Percentiles rank a stretch among this genome's conserved stretches.
phyloP scores from a whole-genome alignment of 2,329 filamentous ascomycete species.

The Cladosporium halotolerans region DNA sequence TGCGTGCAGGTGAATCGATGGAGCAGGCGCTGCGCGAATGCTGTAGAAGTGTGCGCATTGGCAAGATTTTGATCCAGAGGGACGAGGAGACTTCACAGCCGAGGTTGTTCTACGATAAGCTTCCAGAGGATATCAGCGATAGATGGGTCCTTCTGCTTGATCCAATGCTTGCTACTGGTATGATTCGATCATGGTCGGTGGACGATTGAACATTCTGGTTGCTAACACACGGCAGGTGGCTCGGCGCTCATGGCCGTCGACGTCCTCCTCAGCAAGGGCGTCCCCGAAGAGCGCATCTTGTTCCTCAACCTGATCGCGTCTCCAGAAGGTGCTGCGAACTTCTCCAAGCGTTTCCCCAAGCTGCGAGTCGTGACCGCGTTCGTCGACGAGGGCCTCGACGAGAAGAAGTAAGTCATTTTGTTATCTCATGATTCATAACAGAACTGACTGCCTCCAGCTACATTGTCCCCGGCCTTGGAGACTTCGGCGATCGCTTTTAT shows the following conservation, averaged over 20 bases:
- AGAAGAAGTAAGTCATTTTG: constrained; percentile 77
- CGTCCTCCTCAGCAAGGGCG: constrained; percentile 79
- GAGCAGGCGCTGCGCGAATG: constrained; percentile 94
- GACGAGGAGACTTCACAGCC: constrained; percentile 92
- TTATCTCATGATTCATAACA: constrained; percentile 26
- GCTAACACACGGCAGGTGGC: constrained; percentile 54
- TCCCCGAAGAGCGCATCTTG: constrained; percentile 89
- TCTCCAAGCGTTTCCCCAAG: constrained; percentile 82
- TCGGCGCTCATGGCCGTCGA: constrained; percentile 97
- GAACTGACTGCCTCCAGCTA: constrained; percentile 57
- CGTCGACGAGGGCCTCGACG: constrained; percentile 90
- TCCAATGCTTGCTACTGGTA: constrained; percentile 98
- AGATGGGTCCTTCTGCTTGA: constrained; percentile 92
- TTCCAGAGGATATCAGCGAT: constrained; percentile 86
- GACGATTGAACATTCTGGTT: too few relatives aligned
- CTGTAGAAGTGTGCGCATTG: constrained; percentile 94
- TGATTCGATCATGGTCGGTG: constrained; percentile 22
- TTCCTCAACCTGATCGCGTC: constrained; percentile 98
- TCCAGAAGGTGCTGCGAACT: constrained; percentile 82
- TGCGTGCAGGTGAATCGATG: constrained; percentile 98
- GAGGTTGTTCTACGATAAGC: constrained; percentile 94
- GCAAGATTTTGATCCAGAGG: constrained; percentile 95
- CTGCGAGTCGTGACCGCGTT: constrained; percentile 92
- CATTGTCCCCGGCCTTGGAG: constrained; percentile 86
- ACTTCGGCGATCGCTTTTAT: constrained; percentile 95